Conservation (phyloP, 352 stramenopile genomes). For the Pythium periplocum region DNA sequence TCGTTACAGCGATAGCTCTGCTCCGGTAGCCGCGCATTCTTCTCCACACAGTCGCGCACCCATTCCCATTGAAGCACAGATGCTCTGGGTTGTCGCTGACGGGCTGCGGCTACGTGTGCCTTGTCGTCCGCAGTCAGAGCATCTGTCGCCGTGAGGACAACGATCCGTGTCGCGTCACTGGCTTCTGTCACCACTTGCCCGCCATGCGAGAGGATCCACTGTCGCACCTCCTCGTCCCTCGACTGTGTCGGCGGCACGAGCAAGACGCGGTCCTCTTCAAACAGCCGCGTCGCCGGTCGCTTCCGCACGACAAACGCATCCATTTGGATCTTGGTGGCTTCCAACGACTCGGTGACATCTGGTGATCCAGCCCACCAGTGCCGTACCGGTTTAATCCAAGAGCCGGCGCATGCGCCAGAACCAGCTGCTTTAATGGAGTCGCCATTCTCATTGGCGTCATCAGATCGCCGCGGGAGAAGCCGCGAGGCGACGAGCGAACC, state of each 20-base stretch:
- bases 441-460: neutral
- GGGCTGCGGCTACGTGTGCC: too few species aligned
- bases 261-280: conserved; percentile 14
- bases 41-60: conserved; percentile 29
- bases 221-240: too few species aligned
- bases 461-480: too few species aligned
- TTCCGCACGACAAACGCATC: conserved; percentile 52
- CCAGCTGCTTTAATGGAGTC: conserved; percentile 4
- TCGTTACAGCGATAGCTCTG: conserved; percentile 1
- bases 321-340: conserved; percentile 23
- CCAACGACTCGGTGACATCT: neutral
- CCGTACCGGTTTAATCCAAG: conserved; percentile 5
- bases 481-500: too few species aligned
- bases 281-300: conserved; percentile 23
- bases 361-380: neutral
- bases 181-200: too few species aligned
- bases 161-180: too few species aligned
- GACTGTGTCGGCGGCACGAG: conserved; percentile 22
- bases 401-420: too few species aligned
- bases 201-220: too few species aligned
- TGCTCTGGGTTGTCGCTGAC: too few species aligned
- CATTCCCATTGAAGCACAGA: conserved; percentile 12
- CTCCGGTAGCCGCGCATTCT: conserved; percentile 29
- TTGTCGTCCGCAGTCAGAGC: too few species aligned
- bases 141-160: too few species aligned